Percentiles rank a stretch among this genome's conserved stretches.
Conservation (phyloP, 1,284 basidiomycete genomes). For the Dichomitus squalens region DNA sequence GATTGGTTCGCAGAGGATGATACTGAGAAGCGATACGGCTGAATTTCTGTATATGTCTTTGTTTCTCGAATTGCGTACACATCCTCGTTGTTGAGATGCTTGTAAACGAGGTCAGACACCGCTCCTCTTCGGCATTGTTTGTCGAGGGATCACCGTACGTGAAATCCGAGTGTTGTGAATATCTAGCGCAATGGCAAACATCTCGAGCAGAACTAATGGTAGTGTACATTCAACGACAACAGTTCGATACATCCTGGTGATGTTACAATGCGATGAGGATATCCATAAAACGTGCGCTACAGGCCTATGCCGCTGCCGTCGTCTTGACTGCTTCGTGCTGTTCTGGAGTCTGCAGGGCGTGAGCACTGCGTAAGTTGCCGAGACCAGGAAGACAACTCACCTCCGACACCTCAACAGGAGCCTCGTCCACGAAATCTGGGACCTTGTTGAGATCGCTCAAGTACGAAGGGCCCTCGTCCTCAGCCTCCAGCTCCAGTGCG, state of each 20-base stretch:
- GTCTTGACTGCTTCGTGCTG: slow-evolving; percentile 36
- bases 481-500: slow-evolving; percentile 84
- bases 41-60: background rate
- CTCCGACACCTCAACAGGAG: slow-evolving; percentile 70
- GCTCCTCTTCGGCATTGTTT: background rate
- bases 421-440: slow-evolving; percentile 89
- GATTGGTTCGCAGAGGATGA: slow-evolving; percentile 77
- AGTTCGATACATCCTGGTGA: slow-evolving; percentile 8
- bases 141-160: too few species aligned
- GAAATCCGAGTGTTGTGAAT: too few species aligned
- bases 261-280: slow-evolving; percentile 13
- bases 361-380: background rate
- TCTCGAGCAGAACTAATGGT: background rate
- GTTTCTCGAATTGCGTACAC: background rate
- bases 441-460: slow-evolving; percentile 82
- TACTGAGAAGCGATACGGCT: slow-evolving; percentile 39
- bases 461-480: slow-evolving; percentile 88
- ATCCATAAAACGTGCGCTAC: background rate
- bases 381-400: slow-evolving; percentile 34
- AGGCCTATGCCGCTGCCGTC: slow-evolving; percentile 23
- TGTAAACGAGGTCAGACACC: background rate
- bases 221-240: slow-evolving; percentile 15
- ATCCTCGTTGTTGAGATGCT: background rate
- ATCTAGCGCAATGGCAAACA: background rate
- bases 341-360: slow-evolving; percentile 19